Evolutionary conservation across 495 filamentous ascomycete genomes (phyloP), one percentile per base, ranked within the genome.

Genomic region (Aspergillus sclerotioniger): DNA sequence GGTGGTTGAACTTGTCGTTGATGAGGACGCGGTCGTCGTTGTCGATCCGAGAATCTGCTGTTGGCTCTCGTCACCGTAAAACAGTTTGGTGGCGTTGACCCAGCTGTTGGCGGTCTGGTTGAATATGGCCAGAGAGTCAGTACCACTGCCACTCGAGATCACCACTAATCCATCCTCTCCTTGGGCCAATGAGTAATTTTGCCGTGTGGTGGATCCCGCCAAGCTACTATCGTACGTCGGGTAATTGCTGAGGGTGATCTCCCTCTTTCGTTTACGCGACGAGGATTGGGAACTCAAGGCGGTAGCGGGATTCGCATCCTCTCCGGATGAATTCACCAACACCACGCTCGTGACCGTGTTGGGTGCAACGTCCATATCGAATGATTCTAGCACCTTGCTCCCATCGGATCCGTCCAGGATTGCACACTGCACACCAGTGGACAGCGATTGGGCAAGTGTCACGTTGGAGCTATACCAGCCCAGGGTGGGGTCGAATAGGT

Each of bases 331-430:
- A 57, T 74, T 67, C 61, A 86, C 60, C 13, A 96, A 64, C 8
- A 86, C 80, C 6, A 84, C 79, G 51, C 86, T 84, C 17, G 82
- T 82, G 44, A 97, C 89, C 8, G 75, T 66, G 67, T 96, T 94
- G n/a, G 95, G 92, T 3, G 84, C 85, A 10, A 76, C 76, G 12
- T 75, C 81, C 80, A 93, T 83, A 65, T 96, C 84, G 67, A 92
- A 98, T 1, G 83, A 82, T 60, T 92, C 83, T 12, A 98, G 75
- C n/a, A 90, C 78, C 67, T 91, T 94, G 71, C 88, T 91, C 5
- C 85, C 90, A 65, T 96, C 89, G 41, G 85, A 82, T 8, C 85
- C 87, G 51, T 76, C 74, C 17, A 96, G 69, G 13, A 97, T 69
- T 6, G 83, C 78, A 16, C 80, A 84, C 63, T 85, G 81, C n/a